phyloP scores from a whole-genome alignment of 768 basidiomycete genomes.

The Lactifluus echinatus region DNA sequence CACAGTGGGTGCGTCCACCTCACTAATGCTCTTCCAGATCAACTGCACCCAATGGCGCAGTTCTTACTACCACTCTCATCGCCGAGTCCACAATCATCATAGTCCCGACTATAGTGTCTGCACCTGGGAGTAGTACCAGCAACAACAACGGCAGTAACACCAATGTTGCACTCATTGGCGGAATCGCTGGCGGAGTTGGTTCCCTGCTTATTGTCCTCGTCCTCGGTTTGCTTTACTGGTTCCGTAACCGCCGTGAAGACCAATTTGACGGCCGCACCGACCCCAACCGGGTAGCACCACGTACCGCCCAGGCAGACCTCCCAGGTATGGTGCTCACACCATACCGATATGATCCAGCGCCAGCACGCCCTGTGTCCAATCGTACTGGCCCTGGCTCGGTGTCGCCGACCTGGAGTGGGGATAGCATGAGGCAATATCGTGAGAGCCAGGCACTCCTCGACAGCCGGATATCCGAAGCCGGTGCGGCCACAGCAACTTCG shows the following conservation, averaged over 20 bases:
- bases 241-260: constrained; percentile 22
- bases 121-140: background rate
- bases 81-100: constrained; percentile 21
- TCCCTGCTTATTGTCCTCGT: constrained; percentile 22
- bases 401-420: background rate
- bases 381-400: constrained; percentile 7
- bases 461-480: constrained; percentile 18
- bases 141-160: constrained; percentile 1
- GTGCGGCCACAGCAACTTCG: constrained; percentile 17
- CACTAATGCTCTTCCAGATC: background rate
- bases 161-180: constrained; percentile 27
- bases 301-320: constrained; percentile 20
- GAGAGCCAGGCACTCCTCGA: constrained; percentile 22
- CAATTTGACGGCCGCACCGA: constrained; percentile 47
- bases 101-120: constrained; percentile 14
- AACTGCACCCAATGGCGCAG: constrained; percentile 7
- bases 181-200: constrained; percentile 24
- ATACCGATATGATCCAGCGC: constrained; percentile 21
- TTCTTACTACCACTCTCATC: constrained; percentile 12
- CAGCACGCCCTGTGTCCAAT: constrained; percentile 20
- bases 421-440: constrained; percentile 25
- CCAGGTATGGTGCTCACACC: constrained; percentile 15
- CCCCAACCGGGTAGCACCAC: constrained; percentile 34
- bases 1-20: background rate
- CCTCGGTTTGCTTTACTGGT: constrained; percentile 25